Conservation (phyloP, 495 filamentous ascomycete species). For the Penicillium subrubescens region DNA sequence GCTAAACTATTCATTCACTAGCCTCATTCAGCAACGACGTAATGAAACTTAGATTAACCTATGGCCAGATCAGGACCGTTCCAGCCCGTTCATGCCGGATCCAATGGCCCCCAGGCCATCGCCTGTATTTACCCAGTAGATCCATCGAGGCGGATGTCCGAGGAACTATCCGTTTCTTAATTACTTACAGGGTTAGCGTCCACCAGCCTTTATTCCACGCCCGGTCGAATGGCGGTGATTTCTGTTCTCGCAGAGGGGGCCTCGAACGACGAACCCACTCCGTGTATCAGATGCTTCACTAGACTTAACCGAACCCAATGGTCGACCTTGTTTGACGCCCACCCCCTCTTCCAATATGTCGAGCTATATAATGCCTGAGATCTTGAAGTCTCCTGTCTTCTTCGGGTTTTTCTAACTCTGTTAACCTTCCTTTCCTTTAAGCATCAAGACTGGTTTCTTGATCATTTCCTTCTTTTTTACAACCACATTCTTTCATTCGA, state of each 20-base stretch:
- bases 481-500: conserved; percentile 19
- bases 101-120: conserved; percentile 13
- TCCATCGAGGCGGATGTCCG: not conserved
- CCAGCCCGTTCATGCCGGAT: conserved; percentile 10
- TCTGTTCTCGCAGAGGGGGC: conserved; percentile 1
- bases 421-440: conserved; percentile 19
- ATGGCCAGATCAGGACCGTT: conserved; percentile 8
- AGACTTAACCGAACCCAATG: conserved; percentile 7
- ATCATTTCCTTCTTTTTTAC: conserved; percentile 20
- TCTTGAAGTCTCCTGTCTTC: not conserved
- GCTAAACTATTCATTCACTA: conserved; percentile 4
- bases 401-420: conserved; percentile 2
- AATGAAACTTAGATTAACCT: conserved; percentile 16
- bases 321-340: conserved; percentile 9
- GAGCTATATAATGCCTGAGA: conserved; percentile 24
- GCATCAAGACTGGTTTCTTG: conserved; percentile 34
- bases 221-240: conserved; percentile 2
- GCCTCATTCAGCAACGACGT: not conserved
- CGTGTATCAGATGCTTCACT: conserved; percentile 17
- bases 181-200: conserved; percentile 4
- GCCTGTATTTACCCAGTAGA: not conserved
- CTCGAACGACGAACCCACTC: conserved; percentile 18
- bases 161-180: conserved; percentile 4
- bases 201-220: conserved; percentile 10
- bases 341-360: not conserved